Evolutionary conservation across 345 rosid genomes (phyloP).

Genomic region (Leavenworthia alabamica): DNA sequence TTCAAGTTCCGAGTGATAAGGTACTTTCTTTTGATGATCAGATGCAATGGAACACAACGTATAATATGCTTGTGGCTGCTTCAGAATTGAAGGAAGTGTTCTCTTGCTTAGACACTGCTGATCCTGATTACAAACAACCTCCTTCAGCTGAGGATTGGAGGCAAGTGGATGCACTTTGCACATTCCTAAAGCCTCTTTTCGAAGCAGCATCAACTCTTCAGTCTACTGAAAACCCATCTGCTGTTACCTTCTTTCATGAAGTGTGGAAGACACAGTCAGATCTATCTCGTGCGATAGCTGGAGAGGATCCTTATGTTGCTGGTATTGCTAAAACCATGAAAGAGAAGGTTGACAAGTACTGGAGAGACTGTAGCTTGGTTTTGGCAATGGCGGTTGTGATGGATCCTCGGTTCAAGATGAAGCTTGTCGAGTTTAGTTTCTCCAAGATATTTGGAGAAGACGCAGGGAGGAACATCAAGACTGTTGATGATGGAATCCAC

Average conservation of each 20-base stretch:
- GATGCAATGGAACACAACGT: conserved; percentile 77
- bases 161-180: conserved; percentile 58
- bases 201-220: conserved; percentile 50
- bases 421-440: conserved; percentile 92
- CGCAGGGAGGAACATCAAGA: conserved; percentile 51
- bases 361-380: conserved; percentile 79
- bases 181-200: conserved; percentile 61
- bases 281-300: conserved; percentile 43
- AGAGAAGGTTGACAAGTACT: conserved; percentile 61
- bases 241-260: conserved; percentile 67
- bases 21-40: conserved; percentile 61
- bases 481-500: conserved; percentile 71
- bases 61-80: conserved; percentile 79
- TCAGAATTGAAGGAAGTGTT: conserved; percentile 82
- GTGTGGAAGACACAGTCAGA: conserved; percentile 82
- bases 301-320: conserved; percentile 33
- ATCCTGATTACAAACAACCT: conserved; percentile 61
- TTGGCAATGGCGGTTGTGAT: conserved; percentile 78
- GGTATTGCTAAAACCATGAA: conserved; percentile 50
- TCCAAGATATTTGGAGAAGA: conserved; percentile 75
- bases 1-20: conserved; percentile 75
- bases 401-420: conserved; percentile 99
- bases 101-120: conserved; percentile 76
- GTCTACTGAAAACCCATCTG: conserved; percentile 35
- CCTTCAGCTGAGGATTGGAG: conserved; percentile 75